phyloP scores from a whole-genome alignment of 2,329 filamentous ascomycete genomes.

The Colletotrichum limetticola region DNA sequence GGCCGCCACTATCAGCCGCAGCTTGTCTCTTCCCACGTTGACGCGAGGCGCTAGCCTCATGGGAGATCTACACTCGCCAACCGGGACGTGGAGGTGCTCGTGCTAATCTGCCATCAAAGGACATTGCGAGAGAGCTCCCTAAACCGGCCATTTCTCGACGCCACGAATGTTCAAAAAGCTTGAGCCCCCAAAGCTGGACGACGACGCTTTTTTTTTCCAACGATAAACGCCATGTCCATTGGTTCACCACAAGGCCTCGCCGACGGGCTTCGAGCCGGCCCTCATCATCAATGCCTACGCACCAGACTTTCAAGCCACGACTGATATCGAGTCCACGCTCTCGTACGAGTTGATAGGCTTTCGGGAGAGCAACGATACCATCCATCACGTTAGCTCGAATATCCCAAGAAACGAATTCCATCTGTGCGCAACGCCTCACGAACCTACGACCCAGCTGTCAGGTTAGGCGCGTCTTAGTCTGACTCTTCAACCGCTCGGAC shows the following conservation, averaged over 20 bases:
- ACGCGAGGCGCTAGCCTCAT: neutral
- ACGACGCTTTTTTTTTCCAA: neutral
- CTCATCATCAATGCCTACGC: neutral
- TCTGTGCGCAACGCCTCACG: conserved; percentile 28
- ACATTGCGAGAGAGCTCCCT: neutral
- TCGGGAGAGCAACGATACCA: neutral
- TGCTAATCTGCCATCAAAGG: neutral
- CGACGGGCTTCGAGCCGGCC: neutral
- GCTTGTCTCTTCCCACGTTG: conserved; percentile 5
- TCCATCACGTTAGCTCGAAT: neutral
- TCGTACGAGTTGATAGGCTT: conserved; percentile 12
- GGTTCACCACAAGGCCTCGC: neutral
- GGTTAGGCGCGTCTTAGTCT: neutral
- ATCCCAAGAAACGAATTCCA: conserved; percentile 7
- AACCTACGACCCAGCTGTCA: conserved; percentile 11
- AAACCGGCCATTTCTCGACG: neutral
- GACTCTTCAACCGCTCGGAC: conserved; percentile 5
- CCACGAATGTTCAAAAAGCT: neutral
- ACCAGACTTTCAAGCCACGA: neutral
- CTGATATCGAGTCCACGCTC: neutral
- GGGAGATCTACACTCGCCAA: neutral
- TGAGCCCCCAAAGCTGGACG: neutral
- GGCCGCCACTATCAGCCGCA: neutral
- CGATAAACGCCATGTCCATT: neutral
- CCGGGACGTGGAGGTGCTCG: neutral